Evolutionary conservation across 163 green algal genomes (phyloP).

Genomic region (Smithsoniella earleae): DNA sequence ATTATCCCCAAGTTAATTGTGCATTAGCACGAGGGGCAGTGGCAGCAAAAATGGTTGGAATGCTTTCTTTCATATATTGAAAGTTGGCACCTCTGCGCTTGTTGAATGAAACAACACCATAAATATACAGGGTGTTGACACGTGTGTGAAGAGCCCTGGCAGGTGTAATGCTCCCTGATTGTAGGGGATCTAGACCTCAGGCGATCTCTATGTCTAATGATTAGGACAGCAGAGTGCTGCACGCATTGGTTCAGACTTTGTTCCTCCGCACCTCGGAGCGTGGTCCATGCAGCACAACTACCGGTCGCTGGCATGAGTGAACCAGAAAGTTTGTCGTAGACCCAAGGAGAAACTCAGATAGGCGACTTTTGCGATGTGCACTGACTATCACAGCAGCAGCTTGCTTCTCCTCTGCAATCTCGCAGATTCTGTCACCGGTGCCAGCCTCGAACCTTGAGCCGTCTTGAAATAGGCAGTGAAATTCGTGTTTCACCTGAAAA

Average conservation of each 20-base stretch:
- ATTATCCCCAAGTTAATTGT: too few species aligned
- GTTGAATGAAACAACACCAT: too few species aligned
- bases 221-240: too few species aligned
- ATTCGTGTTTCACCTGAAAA: constrained; percentile 12
- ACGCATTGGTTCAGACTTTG: too few species aligned
- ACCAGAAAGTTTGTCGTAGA: constrained; percentile 3
- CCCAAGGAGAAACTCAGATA: constrained; percentile 20
- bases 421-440: constrained; percentile 9
- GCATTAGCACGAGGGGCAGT: too few species aligned
- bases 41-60: too few species aligned
- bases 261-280: neutral
- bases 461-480: constrained; percentile 17
- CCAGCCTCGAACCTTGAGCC: neutral
- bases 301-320: constrained; percentile 3
- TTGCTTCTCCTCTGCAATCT: neutral
- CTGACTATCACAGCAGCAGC: constrained; percentile 20
- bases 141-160: too few species aligned
- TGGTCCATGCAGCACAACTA: constrained; percentile 19
- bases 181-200: neutral
- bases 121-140: too few species aligned
- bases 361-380: constrained; percentile 21
- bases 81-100: too few species aligned
- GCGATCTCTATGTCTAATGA: too few species aligned
- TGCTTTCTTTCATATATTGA: too few species aligned
- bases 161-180: neutral